Evolutionary conservation across 441 rosid genomes (phyloP).

Genomic region (Gossypium davidsonii): DNA sequence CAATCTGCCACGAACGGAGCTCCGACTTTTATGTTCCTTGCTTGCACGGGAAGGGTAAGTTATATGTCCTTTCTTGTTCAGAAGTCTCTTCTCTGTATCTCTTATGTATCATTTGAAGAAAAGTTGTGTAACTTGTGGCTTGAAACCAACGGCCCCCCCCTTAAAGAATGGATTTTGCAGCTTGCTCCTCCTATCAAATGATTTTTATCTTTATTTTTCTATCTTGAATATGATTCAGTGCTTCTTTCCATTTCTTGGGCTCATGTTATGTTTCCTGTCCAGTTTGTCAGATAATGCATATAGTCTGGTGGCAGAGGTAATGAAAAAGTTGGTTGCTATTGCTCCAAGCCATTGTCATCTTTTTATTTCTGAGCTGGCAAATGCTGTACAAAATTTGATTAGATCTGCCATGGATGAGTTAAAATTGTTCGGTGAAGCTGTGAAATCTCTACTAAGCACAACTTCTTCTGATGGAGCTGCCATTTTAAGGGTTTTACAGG

Average conservation of each 20-base stretch:
- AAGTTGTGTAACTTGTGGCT: neutral
- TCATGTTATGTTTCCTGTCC: constrained; percentile 24
- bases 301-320: constrained; percentile 79
- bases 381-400: constrained; percentile 63
- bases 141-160: neutral
- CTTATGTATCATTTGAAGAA: neutral
- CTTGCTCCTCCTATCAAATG: neutral
- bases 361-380: constrained; percentile 75
- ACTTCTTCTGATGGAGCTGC: constrained; percentile 89
- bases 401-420: constrained; percentile 84
- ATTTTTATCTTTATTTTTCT: neutral
- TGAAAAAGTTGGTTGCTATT: constrained; percentile 79
- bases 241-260: constrained; percentile 1
- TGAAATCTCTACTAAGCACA: constrained; percentile 71
- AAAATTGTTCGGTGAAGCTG: constrained; percentile 72
- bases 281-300: constrained; percentile 96
- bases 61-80: neutral
- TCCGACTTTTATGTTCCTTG: constrained; percentile 80
- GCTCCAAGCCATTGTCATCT: constrained; percentile 78
- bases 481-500: constrained; percentile 84
- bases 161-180: neutral
- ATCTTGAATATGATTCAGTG: neutral
- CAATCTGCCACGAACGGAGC: constrained; percentile 79
- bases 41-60: constrained; percentile 96
- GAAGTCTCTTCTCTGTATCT: neutral